Evolutionary conservation across 1,284 basidiomycete genomes (phyloP).

Genomic region (Psilocybe mexicana): DNA sequence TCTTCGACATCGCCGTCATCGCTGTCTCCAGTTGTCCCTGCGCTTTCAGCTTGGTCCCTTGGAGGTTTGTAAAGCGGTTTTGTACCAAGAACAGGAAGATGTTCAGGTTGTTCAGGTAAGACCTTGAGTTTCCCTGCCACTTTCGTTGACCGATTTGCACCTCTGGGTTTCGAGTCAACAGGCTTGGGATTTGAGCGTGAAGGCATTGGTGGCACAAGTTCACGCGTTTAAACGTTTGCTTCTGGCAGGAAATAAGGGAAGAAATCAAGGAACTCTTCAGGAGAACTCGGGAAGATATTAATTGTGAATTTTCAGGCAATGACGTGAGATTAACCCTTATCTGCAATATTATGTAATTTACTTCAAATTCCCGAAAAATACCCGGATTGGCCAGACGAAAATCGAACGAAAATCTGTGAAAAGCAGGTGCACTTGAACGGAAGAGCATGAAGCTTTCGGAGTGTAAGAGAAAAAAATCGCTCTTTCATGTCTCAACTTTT

Average conservation of each 20-base stretch:
- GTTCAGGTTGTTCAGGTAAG: slow-evolving; percentile 87
- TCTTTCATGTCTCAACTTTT: too few relatives aligned
- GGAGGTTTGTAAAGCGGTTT: slow-evolving; percentile 26
- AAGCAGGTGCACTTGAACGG: too few relatives aligned
- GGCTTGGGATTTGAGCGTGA: slow-evolving; percentile 2
- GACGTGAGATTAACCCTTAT: slow-evolving; percentile 3
- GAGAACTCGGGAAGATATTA: not conserved
- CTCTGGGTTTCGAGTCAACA: slow-evolving; percentile 51
- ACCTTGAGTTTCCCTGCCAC: slow-evolving; percentile 89
- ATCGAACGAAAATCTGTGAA: too few relatives aligned
- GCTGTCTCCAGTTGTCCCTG: slow-evolving; percentile 60
- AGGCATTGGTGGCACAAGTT: too few relatives aligned
- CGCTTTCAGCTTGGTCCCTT: slow-evolving; percentile 45
- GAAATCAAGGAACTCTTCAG: not conserved
- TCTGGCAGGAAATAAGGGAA: not conserved
- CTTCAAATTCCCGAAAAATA: not conserved
- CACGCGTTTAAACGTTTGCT: too few relatives aligned
- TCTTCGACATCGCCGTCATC: slow-evolving; percentile 76
- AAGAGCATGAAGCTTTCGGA: too few relatives aligned
- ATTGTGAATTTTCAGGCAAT: not conserved
- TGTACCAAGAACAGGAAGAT: slow-evolving; percentile 35
- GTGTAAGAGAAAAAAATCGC: too few relatives aligned
- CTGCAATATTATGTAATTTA: not conserved
- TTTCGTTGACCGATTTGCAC: slow-evolving; percentile 86
- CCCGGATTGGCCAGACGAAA: too few relatives aligned